phyloP scores from a whole-genome alignment of 1,284 basidiomycete species.

The Cryptococcus floricola region DNA sequence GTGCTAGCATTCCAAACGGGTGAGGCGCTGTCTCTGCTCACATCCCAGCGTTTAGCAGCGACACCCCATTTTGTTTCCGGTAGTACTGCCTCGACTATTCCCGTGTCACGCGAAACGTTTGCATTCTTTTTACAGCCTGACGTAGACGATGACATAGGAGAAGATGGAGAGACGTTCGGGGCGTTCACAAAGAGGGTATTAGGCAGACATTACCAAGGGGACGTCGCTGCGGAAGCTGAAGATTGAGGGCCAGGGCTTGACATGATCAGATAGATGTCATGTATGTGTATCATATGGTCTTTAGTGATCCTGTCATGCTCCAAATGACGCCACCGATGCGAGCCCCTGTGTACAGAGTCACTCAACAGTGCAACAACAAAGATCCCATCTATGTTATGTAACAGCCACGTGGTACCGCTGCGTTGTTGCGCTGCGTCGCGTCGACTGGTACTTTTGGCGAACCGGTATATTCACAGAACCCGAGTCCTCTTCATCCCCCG shows the following conservation, averaged over 20 bases:
- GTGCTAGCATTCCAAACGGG: constrained; percentile 83
- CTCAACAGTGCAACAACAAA: too few relatives aligned
- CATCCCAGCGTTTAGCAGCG: constrained; percentile 63
- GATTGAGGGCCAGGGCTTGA: background rate
- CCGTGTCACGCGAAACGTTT: constrained; percentile 72
- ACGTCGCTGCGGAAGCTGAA: constrained; percentile 14
- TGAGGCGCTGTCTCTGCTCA: constrained; percentile 83
- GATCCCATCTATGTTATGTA: too few relatives aligned
- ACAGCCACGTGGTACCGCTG: too few relatives aligned
- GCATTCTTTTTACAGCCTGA: constrained; percentile 89
- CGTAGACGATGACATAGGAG: constrained; percentile 66
- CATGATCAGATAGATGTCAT: too few relatives aligned
- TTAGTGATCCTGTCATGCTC: too few relatives aligned
- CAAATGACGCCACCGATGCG: too few relatives aligned
- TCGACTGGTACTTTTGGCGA: too few relatives aligned
- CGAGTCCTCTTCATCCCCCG: background rate
- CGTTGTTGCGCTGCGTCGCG: too few relatives aligned
- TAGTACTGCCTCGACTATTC: constrained; percentile 41
- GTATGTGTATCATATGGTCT: too few relatives aligned
- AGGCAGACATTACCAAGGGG: constrained; percentile 64
- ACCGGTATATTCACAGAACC: too few relatives aligned
- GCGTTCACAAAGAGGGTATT: constrained; percentile 80
- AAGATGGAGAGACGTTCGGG: constrained; percentile 68
- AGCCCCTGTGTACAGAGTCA: too few relatives aligned
- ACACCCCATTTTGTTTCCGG: constrained; percentile 83